Base-by-base conservation (phyloP, 139 green algal genomes). In the Chlorella sorokiniana region DNA sequence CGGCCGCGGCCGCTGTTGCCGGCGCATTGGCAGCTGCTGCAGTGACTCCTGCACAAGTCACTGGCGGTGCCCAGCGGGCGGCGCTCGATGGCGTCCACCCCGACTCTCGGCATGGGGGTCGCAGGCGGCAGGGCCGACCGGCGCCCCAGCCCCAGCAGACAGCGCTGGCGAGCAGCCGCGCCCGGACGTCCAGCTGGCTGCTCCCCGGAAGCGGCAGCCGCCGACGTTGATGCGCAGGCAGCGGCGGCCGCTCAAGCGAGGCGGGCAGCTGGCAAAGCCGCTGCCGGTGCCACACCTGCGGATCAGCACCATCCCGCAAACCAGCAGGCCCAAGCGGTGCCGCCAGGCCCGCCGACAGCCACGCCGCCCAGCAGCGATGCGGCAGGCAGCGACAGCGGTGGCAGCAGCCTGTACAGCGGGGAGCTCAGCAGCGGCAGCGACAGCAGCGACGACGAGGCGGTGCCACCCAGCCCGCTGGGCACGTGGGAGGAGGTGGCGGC, bases 391-490 rank as follows among this genome's bases (percentile, higher is more conserved):
- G 67, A 27, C 61, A n/a, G n/a, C 25, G n/a, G 4, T 68, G 61
- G 61, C 61, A 44, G 64, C 33, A 48, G 64, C 64, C 29, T 42
- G 10, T 33, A 25, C 2, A 33, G 22, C 64, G 22, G 6, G 29
- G 56, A 65, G 18, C n/a, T 33, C 56, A 65, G 56, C 23, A 65
- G 56, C 22, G 56, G 56, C 56, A 65, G 56, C 56, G 56, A 65
- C 18, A 52, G 73, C 73, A 69, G 54, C 38, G 73, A 79, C 0
- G 73, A 51, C 2, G 69, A 61, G 27, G 54, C 33, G 7, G 73
- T 79, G 37, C 73, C 73, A 3, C 48, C 71, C 33, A 78, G 48
- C 48, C 71, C 71, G 33, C 51, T 78, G 71, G 48, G 71, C 48
- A 78, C 71, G 1, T 48, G 48, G 31, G 51, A 65, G 38, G 51